Percentiles rank a stretch among this genome's conserved stretches.
Conservation (phyloP, 192 early-diverging fungal species). For the Backusella macrospora region DNA sequence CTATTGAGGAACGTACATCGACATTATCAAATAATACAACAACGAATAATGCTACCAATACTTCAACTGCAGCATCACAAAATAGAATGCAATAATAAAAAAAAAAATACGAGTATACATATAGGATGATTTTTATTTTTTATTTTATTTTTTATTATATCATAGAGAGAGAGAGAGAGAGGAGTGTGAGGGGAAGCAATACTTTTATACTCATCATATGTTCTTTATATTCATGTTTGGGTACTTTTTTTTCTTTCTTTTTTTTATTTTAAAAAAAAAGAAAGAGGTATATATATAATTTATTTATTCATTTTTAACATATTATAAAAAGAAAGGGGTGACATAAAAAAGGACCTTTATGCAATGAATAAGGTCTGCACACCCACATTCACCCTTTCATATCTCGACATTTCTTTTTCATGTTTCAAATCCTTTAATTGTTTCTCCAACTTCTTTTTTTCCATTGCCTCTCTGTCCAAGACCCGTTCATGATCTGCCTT, state of each 20-base stretch:
- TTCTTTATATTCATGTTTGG: too few relatives aligned
- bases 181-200: too few relatives aligned
- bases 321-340: too few relatives aligned
- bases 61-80: too few relatives aligned
- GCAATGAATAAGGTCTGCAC: constrained; percentile 38
- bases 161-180: too few relatives aligned
- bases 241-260: not conserved
- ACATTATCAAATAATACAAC: not conserved
- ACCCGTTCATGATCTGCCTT: constrained; percentile 53
- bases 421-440: constrained; percentile 47
- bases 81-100: not conserved
- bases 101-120: too few relatives aligned
- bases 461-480: constrained; percentile 49
- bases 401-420: constrained; percentile 44
- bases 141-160: too few relatives aligned
- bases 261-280: not conserved
- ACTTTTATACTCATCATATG: too few relatives aligned
- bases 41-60: too few relatives aligned
- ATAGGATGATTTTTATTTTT: too few relatives aligned
- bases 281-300: not conserved
- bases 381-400: constrained; percentile 41
- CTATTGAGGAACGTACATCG: constrained; percentile 79
- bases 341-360: not conserved
- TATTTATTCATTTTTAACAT: not conserved
- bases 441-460: constrained; percentile 49